These are phyloP conservation scores for Poterioochromonas sp. DNA, from an alignment of 352 stramenopile species.

Conservation along the genomic window DNA sequence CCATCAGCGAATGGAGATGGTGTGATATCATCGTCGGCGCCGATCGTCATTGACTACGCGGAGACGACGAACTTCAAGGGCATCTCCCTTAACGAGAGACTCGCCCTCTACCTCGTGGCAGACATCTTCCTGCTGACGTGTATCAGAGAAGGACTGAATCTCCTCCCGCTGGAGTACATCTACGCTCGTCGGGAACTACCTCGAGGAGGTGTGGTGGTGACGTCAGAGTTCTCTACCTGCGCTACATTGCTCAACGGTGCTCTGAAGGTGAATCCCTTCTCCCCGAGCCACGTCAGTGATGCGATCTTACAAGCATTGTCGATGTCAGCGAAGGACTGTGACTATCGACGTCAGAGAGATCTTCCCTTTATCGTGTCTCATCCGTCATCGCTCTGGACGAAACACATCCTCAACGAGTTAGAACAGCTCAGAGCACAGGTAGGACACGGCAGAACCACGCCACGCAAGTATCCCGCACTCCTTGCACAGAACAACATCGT, in stretches of 20 bases:
- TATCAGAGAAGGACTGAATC: constrained; percentile 92
- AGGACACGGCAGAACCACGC: neutral
- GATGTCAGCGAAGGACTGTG: constrained; percentile 75
- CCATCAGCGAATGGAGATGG: neutral
- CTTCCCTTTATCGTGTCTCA: constrained; percentile 85
- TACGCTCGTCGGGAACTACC: constrained; percentile 54
- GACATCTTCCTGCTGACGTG: constrained; percentile 90
- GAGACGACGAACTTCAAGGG: constrained; percentile 55
- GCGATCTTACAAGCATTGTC: constrained; percentile 79
- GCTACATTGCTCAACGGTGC: constrained; percentile 89
- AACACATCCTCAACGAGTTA: constrained; percentile 80
- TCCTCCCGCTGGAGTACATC: constrained; percentile 89
- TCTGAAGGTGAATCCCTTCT: constrained; percentile 86
- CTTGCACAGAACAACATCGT: neutral
- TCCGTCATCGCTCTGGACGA: constrained; percentile 83
- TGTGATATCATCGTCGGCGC: neutral
- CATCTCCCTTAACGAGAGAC: constrained; percentile 66
- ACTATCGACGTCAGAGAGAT: constrained; percentile 78
- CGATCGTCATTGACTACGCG: constrained; percentile 69
- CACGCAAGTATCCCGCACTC: neutral
- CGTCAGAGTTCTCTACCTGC: constrained; percentile 91
- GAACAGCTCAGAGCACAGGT: constrained; percentile 39
- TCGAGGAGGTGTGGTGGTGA: constrained; percentile 75
- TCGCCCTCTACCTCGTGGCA: constrained; percentile 83
- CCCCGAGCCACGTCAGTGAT: constrained; percentile 54